Percentiles rank a stretch among this genome's conserved stretches.
These are phyloP conservation scores for Mycena latifolia DNA, from an alignment of 768 basidiomycete genomes.

Conservation along the genomic window DNA sequence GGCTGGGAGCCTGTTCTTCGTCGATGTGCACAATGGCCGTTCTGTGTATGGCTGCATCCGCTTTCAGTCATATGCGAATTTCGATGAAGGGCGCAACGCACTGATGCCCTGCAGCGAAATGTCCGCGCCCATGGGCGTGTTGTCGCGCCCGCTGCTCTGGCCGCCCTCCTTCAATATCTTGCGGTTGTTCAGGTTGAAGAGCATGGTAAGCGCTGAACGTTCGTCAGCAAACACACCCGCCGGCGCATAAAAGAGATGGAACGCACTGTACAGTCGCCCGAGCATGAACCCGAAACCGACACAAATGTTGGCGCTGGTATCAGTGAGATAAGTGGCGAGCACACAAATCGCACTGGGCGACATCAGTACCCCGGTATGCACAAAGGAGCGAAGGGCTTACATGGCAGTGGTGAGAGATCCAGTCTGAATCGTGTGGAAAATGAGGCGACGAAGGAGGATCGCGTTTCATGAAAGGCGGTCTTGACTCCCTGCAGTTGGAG, in stretches of 20 bases:
- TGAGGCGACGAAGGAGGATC: constrained; percentile 12
- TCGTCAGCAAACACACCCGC: too few species aligned
- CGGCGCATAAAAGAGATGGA: too few species aligned
- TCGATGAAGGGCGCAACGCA: not conserved
- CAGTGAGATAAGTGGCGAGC: constrained; percentile 3
- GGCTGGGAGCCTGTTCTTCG: constrained; percentile 1
- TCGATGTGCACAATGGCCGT: constrained; percentile 15
- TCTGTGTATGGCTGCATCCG: constrained; percentile 4
- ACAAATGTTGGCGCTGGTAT: constrained; percentile 5
- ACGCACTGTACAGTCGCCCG: not conserved
- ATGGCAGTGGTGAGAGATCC: constrained; percentile 2
- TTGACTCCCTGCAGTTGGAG: not conserved
- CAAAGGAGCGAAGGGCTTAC: not conserved
- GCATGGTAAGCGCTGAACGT: constrained; percentile 1
- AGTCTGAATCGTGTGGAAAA: constrained; percentile 14
- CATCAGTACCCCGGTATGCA: not conserved
- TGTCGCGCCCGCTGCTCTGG: not conserved
- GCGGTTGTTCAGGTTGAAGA: constrained; percentile 14
- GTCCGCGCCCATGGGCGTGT: constrained; percentile 2
- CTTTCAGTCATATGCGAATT: not conserved
- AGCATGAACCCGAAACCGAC: constrained; percentile 6
- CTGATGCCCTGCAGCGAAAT: constrained; percentile 15
- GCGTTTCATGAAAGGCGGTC: not conserved
- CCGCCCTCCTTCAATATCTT: not conserved
- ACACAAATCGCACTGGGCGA: constrained; percentile 6